Evolutionary conservation across 352 stramenopile species (phyloP).

Genomic region (Globisporangium yorkense): DNA sequence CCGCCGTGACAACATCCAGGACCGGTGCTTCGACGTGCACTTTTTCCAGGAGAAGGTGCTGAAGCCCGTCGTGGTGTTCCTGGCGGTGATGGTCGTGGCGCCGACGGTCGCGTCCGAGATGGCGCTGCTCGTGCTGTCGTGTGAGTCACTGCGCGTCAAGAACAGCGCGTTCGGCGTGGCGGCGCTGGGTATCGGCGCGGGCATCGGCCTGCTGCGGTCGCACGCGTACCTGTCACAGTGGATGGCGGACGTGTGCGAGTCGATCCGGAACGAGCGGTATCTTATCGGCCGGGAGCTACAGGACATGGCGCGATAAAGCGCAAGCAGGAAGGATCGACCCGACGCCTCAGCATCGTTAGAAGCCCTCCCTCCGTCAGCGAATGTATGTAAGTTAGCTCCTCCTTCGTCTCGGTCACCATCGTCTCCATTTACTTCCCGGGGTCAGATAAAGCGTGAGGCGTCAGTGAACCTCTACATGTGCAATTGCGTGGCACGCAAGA

Average conservation of each 20-base stretch:
- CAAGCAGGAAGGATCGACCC: too few species aligned
- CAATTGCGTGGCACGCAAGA: too few species aligned
- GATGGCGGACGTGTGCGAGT: constrained; percentile 69
- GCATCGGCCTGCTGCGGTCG: constrained; percentile 30
- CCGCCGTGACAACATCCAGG: constrained; percentile 45
- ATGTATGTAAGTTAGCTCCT: too few species aligned
- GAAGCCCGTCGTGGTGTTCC: constrained; percentile 36
- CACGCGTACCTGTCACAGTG: constrained; percentile 49
- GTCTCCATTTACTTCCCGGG: too few species aligned
- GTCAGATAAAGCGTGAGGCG: too few species aligned
- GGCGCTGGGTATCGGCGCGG: constrained; percentile 31
- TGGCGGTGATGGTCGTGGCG: constrained; percentile 47
- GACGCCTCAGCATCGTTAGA: too few species aligned
- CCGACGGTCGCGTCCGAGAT: constrained; percentile 43
- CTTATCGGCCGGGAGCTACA: constrained; percentile 81
- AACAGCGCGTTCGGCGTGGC: constrained; percentile 57
- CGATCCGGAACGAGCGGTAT: constrained; percentile 86
- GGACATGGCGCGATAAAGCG: constrained; percentile 69
- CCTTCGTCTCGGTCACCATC: too few species aligned
- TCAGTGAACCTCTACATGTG: too few species aligned
- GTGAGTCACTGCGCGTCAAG: constrained; percentile 26
- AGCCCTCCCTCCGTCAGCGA: too few species aligned
- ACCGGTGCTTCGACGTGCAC: constrained; percentile 66
- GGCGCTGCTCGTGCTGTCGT: constrained; percentile 35
- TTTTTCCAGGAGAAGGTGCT: constrained; percentile 65